Base-by-base conservation (phyloP, 768 basidiomycete species). In the Phanerochaete carnosa region DNA sequence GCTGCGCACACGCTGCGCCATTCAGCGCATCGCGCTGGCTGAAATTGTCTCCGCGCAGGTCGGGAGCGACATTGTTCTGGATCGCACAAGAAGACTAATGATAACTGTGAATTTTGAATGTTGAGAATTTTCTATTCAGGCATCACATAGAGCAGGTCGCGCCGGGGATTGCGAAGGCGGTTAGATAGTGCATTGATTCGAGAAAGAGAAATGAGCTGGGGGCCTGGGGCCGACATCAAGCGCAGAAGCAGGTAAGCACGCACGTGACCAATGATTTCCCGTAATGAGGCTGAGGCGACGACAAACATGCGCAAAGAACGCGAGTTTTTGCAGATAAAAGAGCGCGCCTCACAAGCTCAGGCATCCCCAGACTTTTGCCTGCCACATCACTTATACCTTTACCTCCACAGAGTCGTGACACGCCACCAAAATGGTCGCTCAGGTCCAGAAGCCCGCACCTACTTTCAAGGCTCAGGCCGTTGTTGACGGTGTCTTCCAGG, bases 361-460 rank as follows among this genome's bases (percentile, higher is more conserved):
- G 50, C 22, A 25, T 8, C 45, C 22, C 33, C 61, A 22, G 43
- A 45, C 49, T 52, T 28, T 33, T 47, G 37, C 33, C 29, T 22
- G 28, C 47, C 16, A 29, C 45, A 22, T n/a, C 53, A 26, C 51
- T 25, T 22, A 16, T 8, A 16, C 52, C 51, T 49, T 29, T 59
- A 46, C 25, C 45, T 33, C 53, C 55, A 22, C 46, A 35, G 7
- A 22, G 35, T 45, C 62, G 33, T 39, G 58, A 29, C 30, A 22
- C 45, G n/a, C 11, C 13, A 53, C 53, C 50, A 56, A 57, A 53
- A 72, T 72, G 70, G 68, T 70, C 51, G 71, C 71, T 54, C 58
- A 54, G 63, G 66, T 96, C 67, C 94, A 95, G 79, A 88, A 85
- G 65, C 89, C 92, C 55, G 94, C 94, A 51, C 94, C 94, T 55